phyloP scores from a whole-genome alignment of 2,329 filamentous ascomycete genomes.

The Aspergillus proliferans region DNA sequence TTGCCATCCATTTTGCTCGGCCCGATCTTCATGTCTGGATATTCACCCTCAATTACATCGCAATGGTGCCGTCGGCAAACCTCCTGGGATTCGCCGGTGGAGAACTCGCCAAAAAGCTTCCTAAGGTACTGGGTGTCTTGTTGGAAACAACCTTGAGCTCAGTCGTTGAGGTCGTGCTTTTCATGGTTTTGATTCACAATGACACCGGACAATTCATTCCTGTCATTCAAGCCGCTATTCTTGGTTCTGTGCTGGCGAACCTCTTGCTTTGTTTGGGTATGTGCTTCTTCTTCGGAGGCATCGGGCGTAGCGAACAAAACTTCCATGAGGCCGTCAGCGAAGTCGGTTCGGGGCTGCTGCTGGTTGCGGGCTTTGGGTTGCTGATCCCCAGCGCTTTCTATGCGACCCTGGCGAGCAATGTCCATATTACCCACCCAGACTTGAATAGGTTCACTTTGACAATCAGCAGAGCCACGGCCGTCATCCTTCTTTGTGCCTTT shows the following conservation, averaged over 20 bases:
- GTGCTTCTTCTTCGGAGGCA: constrained; percentile 72
- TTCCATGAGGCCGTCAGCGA: constrained; percentile 75
- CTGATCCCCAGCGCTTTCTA: constrained; percentile 43
- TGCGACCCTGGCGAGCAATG: constrained; percentile 37
- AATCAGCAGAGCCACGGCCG: constrained; percentile 64
- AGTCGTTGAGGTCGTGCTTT: constrained; percentile 74
- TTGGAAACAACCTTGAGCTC: constrained; percentile 59
- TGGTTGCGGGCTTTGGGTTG: constrained; percentile 62
- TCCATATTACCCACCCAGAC: constrained; percentile 27
- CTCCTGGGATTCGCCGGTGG: constrained; percentile 68
- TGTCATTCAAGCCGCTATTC: constrained; percentile 77
- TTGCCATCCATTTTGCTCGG: constrained; percentile 56
- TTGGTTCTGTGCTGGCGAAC: constrained; percentile 77
- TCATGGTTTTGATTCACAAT: constrained; percentile 65
- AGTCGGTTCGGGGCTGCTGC: constrained; percentile 67
- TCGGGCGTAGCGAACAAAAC: constrained; percentile 58
- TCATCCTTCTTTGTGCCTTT: constrained; percentile 67
- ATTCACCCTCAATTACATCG: constrained; percentile 67
- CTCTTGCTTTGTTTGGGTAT: constrained; percentile 71
- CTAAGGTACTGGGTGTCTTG: constrained; percentile 55
- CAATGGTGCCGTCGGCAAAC: constrained; percentile 72
- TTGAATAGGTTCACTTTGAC: constrained; percentile 52
- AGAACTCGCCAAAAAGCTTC: constrained; percentile 66
- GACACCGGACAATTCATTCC: constrained; percentile 46
- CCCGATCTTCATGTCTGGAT: constrained; percentile 56